Evolutionary conservation across 2,329 filamentous ascomycete genomes (phyloP).

Genomic region (Myriosclerotinia duriaeana): DNA sequence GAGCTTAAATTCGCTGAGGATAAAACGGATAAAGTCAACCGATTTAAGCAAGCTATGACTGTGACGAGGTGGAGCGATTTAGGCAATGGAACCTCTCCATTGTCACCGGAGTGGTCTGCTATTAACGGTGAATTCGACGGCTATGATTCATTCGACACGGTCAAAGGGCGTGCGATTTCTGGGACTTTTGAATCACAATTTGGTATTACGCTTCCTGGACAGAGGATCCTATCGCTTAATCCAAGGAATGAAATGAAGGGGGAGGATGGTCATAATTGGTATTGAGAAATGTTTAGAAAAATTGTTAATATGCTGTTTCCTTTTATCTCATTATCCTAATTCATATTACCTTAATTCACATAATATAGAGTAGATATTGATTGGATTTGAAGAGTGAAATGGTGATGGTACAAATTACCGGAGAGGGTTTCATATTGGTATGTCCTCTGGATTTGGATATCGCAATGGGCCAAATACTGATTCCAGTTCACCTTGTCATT

Average conservation of each 20-base stretch:
- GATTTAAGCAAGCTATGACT: conserved; percentile 60
- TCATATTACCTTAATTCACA: neutral
- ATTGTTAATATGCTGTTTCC: neutral
- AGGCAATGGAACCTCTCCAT: conserved; percentile 53
- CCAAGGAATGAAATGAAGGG: conserved; percentile 53
- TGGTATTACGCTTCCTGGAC: conserved; percentile 54
- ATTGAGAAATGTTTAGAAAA: conserved; percentile 43
- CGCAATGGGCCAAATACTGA: neutral
- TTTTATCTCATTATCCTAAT: neutral
- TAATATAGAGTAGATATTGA: neutral
- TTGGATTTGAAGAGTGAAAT: neutral
- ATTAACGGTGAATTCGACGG: conserved; percentile 47
- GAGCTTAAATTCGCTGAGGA: conserved; percentile 61
- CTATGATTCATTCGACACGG: conserved; percentile 54
- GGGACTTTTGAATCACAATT: conserved; percentile 59
- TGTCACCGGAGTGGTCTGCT: conserved; percentile 55
- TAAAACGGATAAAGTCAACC: conserved; percentile 44
- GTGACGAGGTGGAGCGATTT: conserved; percentile 63
- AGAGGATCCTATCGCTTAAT: conserved; percentile 58
- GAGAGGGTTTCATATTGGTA: neutral
- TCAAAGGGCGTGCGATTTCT: conserved; percentile 56
- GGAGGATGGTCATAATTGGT: conserved; percentile 59
- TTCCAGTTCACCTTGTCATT: no score
- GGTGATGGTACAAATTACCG: neutral
- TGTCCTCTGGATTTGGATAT: neutral